phyloP scores from a whole-genome alignment of 805 yeast genomes.

The Trichomonascus vanleenenianus region DNA sequence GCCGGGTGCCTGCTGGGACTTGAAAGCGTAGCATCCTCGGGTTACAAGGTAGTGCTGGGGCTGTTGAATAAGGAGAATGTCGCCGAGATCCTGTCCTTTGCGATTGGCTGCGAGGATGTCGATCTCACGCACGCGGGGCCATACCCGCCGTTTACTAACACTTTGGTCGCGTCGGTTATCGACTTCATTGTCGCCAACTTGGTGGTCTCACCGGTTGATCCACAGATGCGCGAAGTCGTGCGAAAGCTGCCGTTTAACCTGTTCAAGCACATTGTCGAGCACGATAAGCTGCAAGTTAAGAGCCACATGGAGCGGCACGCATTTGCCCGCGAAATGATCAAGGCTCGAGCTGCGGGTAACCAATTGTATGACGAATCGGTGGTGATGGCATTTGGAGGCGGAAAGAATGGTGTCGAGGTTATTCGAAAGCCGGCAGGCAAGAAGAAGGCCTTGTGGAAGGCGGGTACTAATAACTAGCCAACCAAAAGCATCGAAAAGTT shows the following conservation, averaged over 20 bases:
- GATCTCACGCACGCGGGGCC: slow-evolving; percentile 21
- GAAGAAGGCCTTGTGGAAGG: slow-evolving; percentile 21
- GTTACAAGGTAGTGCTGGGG: slow-evolving; percentile 16
- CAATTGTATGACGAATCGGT: slow-evolving; percentile 26
- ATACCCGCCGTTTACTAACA: slow-evolving; percentile 25
- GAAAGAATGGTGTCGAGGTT: slow-evolving; percentile 27
- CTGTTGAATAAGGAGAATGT: slow-evolving; percentile 16
- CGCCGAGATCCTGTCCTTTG: slow-evolving; percentile 19
- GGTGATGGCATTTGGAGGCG: slow-evolving; percentile 31
- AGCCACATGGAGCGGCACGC: slow-evolving; percentile 26
- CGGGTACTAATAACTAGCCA: slow-evolving; percentile 5
- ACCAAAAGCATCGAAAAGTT: too few relatives aligned
- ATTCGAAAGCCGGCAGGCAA: slow-evolving; percentile 18
- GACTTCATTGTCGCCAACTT: slow-evolving; percentile 17
- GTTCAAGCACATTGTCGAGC: slow-evolving; percentile 25
- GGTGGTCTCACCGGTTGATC: slow-evolving; percentile 12
- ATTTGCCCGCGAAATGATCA: slow-evolving; percentile 25
- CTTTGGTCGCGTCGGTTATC: slow-evolving; percentile 18
- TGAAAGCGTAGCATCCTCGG: slow-evolving; percentile 20
- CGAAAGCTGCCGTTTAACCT: slow-evolving; percentile 23
- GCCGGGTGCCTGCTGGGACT: slow-evolving; percentile 25
- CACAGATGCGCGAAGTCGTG: slow-evolving; percentile 14
- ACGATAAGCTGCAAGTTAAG: slow-evolving; percentile 19
- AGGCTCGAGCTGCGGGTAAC: slow-evolving; percentile 17
- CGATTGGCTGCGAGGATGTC: slow-evolving; percentile 16